These are phyloP conservation scores for Globisporangium sylvaticum DNA, from an alignment of 352 stramenopile genomes.

Conservation along the genomic window DNA sequence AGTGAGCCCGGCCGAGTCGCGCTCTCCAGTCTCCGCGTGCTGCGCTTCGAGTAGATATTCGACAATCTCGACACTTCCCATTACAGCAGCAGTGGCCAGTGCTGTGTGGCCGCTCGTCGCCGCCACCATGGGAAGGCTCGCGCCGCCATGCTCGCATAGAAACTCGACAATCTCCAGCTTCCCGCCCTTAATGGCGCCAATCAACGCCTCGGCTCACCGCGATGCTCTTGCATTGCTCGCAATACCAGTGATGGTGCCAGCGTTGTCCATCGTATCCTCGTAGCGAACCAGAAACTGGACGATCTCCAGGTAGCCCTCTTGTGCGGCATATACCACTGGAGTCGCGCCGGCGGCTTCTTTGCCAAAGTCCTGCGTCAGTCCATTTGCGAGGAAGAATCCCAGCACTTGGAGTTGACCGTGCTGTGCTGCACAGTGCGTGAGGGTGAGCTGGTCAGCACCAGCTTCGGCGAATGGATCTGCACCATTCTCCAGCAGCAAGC, in stretches of 20 bases:
- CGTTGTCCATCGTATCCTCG: not conserved
- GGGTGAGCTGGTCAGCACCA: not conserved
- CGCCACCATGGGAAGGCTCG: not conserved
- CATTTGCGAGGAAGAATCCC: not conserved
- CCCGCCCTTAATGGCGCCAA: not conserved
- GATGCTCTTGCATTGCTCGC: not conserved
- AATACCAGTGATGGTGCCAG: not conserved
- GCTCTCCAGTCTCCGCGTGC: not conserved
- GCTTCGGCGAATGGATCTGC: not conserved
- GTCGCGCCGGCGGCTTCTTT: not conserved
- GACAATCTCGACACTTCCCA: not conserved
- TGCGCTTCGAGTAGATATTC: constrained; percentile 1
- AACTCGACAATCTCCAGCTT: not conserved
- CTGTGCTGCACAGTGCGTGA: constrained; percentile 1
- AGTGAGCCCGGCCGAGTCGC: constrained; percentile 1
- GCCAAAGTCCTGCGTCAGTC: not conserved
- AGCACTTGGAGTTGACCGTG: constrained; percentile 3
- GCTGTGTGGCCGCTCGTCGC: not conserved
- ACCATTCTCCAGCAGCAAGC: constrained; percentile 14
- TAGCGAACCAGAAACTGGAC: constrained; percentile 4
- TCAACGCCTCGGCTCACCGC: not conserved
- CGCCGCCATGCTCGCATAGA: constrained; percentile 2
- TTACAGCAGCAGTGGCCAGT: not conserved
- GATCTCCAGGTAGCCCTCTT: not conserved
- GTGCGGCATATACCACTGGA: constrained; percentile 1